A percentile compares a stretch with the other conserved stretches of the same genome.
Conservation (phyloP, 176 grass and related monocot species). For the Elymus sibiricus region DNA sequence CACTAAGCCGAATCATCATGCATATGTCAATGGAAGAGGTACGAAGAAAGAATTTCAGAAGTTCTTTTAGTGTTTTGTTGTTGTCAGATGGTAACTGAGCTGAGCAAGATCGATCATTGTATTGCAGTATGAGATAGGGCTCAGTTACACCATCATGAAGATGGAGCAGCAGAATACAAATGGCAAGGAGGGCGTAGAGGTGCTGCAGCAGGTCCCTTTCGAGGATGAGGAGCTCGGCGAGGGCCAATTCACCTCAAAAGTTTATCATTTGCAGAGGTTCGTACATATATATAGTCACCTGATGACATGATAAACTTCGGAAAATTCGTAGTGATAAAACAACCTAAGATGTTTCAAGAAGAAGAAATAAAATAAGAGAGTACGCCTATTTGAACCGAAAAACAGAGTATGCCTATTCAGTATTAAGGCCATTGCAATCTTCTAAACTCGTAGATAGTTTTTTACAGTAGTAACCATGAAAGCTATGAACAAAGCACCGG, state of each 20-base stretch:
- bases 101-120: not conserved
- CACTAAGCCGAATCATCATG: conserved; percentile 77
- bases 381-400: no score
- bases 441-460: not conserved
- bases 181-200: conserved; percentile 78
- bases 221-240: conserved; percentile 76
- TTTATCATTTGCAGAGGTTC: conserved; percentile 85
- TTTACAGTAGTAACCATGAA: not conserved
- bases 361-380: not conserved
- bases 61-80: not conserved
- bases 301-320: not conserved
- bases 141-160: conserved; percentile 82
- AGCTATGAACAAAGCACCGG: not conserved
- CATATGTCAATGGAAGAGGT: conserved; percentile 93
- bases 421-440: not conserved
- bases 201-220: conserved; percentile 67
- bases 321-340: not conserved
- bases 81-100: not conserved
- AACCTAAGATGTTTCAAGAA: not conserved
- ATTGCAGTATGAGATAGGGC: conserved; percentile 70
- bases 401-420: not conserved
- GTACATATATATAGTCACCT: not conserved
- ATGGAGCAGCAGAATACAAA: conserved; percentile 96
- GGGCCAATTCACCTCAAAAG: conserved; percentile 69
- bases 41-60: not conserved